phyloP scores from a whole-genome alignment of 306 rosid species.

The Elaeagnus macrophylla region DNA sequence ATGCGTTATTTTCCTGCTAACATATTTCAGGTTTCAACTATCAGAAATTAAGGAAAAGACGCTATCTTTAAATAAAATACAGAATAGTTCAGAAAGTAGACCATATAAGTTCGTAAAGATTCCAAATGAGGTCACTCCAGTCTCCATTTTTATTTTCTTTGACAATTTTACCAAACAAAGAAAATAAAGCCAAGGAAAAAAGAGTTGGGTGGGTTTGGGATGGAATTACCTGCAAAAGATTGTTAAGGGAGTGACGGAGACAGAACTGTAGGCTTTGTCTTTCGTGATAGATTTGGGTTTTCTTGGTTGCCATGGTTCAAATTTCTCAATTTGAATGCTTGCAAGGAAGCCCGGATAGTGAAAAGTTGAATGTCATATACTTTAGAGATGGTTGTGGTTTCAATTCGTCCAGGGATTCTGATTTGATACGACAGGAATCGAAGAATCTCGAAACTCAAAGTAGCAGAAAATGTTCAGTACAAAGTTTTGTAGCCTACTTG shows the following conservation, averaged over 20 bases:
- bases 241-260: constrained; percentile 74
- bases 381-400: background rate
- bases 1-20: constrained; percentile 55
- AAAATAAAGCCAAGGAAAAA: constrained; percentile 5
- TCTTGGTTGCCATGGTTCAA: constrained; percentile 37
- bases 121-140: background rate
- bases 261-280: constrained; percentile 75
- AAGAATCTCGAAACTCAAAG: background rate
- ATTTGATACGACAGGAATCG: background rate
- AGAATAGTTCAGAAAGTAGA: too few species aligned
- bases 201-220: constrained; percentile 6
- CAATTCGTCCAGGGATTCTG: background rate
- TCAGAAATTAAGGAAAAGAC: too few species aligned
- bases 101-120: too few species aligned
- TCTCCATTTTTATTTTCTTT: background rate
- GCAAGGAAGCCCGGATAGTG: background rate
- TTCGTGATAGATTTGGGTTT: constrained; percentile 63
- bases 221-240: constrained; percentile 69
- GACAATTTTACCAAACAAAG: background rate
- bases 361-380: background rate
- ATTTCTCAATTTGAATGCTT: background rate
- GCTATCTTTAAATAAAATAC: too few species aligned
- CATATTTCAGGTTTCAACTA: background rate
- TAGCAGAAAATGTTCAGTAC: too few species aligned
- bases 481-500: too few species aligned